Conservation (phyloP, 202 grass and related monocot genomes). For the Eragrostis tef region DNA sequence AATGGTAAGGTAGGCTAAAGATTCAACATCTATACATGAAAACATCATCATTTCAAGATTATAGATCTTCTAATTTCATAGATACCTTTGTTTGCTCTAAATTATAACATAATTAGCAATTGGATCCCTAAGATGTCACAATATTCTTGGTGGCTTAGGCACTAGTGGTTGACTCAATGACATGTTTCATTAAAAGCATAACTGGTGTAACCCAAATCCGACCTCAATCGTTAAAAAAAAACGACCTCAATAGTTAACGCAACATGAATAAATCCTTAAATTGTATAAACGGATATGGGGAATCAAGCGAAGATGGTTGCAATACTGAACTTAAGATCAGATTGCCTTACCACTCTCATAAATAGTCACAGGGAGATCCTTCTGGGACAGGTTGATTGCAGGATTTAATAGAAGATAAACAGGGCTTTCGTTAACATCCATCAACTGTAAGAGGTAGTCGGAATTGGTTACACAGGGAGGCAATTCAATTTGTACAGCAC, state of each 20-base stretch:
- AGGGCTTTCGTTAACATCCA: constrained; percentile 97
- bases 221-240: constrained; percentile 28
- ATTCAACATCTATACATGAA: neutral
- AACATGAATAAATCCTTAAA: neutral
- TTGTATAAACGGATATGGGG: constrained; percentile 1
- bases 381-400: constrained; percentile 89
- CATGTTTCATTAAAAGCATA: neutral
- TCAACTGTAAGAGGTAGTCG: constrained; percentile 63
- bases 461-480: constrained; percentile 29
- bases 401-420: constrained; percentile 98
- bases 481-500: constrained; percentile 21
- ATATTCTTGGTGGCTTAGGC: neutral
- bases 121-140: neutral
- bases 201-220: neutral
- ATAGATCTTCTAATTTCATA: neutral
- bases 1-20: neutral
- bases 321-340: constrained; percentile 31
- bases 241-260: constrained; percentile 20
- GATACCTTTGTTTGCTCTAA: neutral
- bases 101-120: constrained; percentile 17
- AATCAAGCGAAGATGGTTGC: constrained; percentile 4
- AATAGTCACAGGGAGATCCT: constrained; percentile 90
- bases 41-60: neutral
- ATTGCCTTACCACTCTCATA: constrained; percentile 84
- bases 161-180: neutral